A percentile compares a stretch with the other conserved stretches of the same genome.
Conservation (phyloP, 1,284 basidiomycete genomes). For the Apiotrichum laibachii region DNA sequence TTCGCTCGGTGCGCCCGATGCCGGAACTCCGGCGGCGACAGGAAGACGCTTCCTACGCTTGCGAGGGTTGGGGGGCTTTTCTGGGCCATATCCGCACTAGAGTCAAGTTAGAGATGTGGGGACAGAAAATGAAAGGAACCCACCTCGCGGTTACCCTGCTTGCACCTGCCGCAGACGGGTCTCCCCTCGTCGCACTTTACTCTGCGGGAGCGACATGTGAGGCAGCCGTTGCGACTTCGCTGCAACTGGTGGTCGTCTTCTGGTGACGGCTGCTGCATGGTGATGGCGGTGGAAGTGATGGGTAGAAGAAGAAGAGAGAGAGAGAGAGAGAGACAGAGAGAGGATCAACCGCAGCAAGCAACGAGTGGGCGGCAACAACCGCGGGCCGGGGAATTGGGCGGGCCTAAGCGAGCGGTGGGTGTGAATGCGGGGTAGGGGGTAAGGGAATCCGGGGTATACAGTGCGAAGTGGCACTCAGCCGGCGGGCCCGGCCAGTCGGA, state of each 20-base stretch:
- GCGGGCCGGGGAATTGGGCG: too few relatives aligned
- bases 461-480: too few relatives aligned
- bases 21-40: too few relatives aligned
- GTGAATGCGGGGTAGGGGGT: too few relatives aligned
- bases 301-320: neutral
- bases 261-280: neutral
- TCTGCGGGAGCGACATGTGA: conserved; percentile 41
- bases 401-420: too few relatives aligned
- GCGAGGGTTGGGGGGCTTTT: conserved; percentile 22
- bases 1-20: neutral
- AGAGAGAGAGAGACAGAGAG: neutral
- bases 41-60: conserved; percentile 9
- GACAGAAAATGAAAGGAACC: conserved; percentile 1
- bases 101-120: neutral
- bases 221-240: conserved; percentile 34
- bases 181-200: conserved; percentile 43
- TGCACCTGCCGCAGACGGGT: conserved; percentile 29
- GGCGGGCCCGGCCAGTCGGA: too few relatives aligned
- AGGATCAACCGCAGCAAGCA: too few relatives aligned
- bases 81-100: conserved; percentile 22
- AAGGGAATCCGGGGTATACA: too few relatives aligned
- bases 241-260: conserved; percentile 18
- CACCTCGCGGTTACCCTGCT: conserved; percentile 31
- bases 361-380: too few relatives aligned
- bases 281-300: neutral